Percentiles rank a stretch among this genome's conserved stretches.
Evolutionary conservation across 805 yeast species (phyloP).

Genomic region (Yamadazyma paraphyllophila): DNA sequence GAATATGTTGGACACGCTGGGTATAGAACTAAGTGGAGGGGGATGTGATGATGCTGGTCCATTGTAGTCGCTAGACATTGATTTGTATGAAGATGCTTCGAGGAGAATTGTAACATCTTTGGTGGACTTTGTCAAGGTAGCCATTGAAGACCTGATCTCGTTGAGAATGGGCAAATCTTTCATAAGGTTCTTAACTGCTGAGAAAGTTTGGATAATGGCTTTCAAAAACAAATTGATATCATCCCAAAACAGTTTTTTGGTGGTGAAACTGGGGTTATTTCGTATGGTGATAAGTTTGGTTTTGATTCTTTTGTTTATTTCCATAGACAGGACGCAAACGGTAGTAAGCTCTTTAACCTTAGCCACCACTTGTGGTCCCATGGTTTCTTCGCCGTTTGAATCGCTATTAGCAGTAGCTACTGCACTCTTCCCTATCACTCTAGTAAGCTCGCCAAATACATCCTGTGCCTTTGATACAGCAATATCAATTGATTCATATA

Average conservation of each 20-base stretch:
- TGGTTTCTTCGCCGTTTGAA: conserved; percentile 6
- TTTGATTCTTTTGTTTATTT: conserved; percentile 68
- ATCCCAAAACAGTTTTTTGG: conserved; percentile 75
- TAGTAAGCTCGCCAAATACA: conserved; percentile 73
- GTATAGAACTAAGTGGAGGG: conserved; percentile 29
- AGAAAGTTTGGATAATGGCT: conserved; percentile 78
- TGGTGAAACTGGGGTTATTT: conserved; percentile 45
- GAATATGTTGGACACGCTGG: conserved; percentile 33
- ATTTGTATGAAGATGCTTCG: conserved; percentile 47
- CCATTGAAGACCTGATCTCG: conserved; percentile 76
- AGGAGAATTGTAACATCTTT: conserved; percentile 88
- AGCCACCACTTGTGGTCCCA: conserved; percentile 47
- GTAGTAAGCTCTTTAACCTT: conserved; percentile 75
- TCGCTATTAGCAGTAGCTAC: conserved; percentile 40
- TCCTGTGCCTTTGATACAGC: conserved; percentile 70
- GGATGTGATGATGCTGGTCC: conserved; percentile 10
- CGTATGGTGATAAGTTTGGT: conserved; percentile 51
- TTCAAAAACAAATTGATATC: conserved; percentile 79
- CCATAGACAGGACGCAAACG: conserved; percentile 78
- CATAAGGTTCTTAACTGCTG: conserved; percentile 79
- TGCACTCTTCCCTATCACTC: conserved; percentile 65
- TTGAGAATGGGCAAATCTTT: conserved; percentile 75
- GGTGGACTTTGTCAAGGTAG: conserved; percentile 80
- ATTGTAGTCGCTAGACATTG: conserved; percentile 24
- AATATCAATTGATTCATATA: conserved; percentile 59